Evolutionary conservation across 2,329 filamentous ascomycete species (phyloP), one percentile per base, ranked within the genome.

Genomic region (Alternaria alternata): DNA sequence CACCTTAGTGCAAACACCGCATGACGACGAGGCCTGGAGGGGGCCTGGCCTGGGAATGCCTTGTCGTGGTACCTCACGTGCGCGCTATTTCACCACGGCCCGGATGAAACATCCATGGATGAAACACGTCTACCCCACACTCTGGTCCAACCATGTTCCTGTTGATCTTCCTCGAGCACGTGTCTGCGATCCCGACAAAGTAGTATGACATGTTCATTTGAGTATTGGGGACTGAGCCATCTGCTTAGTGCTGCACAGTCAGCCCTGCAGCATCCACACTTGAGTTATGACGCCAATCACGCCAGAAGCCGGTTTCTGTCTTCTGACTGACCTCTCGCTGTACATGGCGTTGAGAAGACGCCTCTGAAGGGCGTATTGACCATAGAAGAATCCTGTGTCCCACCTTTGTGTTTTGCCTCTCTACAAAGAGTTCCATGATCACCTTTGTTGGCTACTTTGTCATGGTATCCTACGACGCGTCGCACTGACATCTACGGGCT

Each of bases 81-180:
- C 30, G 14, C 46, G 14, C 30, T 49, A 46, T 4, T 49, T 49
- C 46, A 49, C 46, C 46, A 24, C 46, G 20, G 30, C 14, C 20
- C 32, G 46, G 28, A 11, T 49, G 32, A 38, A 49, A 49, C 46
- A 49, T 22, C 0, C 32, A 24, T 34, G 32, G 46, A 49, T 49
- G 46, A 49, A 49, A 49, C 46, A 49, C 5, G 7, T 38, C 30
- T 49, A 49, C 46, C 46, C 46, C 46, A 38, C 46, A 49, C 32
- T n/a, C 20, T 36, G 8, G 20, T 8, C 46, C 46, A 49, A 38
- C 46, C 46, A 49, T 36, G 30, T 49, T 30, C 32, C 46, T 49
- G 32, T 38, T 36, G 46, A 49, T 49, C 32, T 36, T 24, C n/a
- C 1, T 5, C 14, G 32, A 26, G 46, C 30, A 49, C 46, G 30